phyloP scores from a whole-genome alignment of 345 rosid species.

The Eucalyptus decipiens region DNA sequence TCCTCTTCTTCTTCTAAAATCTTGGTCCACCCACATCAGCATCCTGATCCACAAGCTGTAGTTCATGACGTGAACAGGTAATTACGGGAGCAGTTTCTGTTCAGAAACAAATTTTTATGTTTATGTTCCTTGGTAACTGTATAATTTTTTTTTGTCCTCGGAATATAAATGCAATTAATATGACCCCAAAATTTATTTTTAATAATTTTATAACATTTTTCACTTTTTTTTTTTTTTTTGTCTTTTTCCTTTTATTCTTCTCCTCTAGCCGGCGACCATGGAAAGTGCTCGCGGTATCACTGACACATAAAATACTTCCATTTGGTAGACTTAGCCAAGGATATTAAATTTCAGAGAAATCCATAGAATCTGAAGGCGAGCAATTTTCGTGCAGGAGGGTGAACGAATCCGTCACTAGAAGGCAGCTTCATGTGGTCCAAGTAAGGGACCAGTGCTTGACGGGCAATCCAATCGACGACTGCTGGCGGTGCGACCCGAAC shows the following conservation, averaged over 20 bases:
- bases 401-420: not conserved
- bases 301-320: not conserved
- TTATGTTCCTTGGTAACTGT: not conserved
- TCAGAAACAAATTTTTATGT: not conserved
- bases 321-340: not conserved
- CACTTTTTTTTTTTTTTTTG: too few relatives aligned
- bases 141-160: too few relatives aligned
- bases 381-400: not conserved
- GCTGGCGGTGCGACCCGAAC: slow-evolving; percentile 2
- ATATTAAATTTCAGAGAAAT: not conserved
- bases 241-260: too few relatives aligned
- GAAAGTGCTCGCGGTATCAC: not conserved
- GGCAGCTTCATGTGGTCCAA: not conserved
- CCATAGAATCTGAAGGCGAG: not conserved
- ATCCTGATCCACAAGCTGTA: not conserved
- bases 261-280: too few relatives aligned
- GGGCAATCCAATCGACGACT: slow-evolving; percentile 4
- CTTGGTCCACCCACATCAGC: not conserved
- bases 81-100: not conserved
- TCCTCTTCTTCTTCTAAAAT: not conserved
- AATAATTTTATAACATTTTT: too few relatives aligned
- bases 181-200: too few relatives aligned
- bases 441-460: not conserved
- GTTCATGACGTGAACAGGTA: not conserved
- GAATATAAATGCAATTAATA: too few relatives aligned